Percentiles rank a stretch among this genome's conserved stretches.
These are phyloP conservation scores for Orbilia ellipsospora DNA, from an alignment of 2,329 filamentous ascomycete genomes.

Conservation along the genomic window DNA sequence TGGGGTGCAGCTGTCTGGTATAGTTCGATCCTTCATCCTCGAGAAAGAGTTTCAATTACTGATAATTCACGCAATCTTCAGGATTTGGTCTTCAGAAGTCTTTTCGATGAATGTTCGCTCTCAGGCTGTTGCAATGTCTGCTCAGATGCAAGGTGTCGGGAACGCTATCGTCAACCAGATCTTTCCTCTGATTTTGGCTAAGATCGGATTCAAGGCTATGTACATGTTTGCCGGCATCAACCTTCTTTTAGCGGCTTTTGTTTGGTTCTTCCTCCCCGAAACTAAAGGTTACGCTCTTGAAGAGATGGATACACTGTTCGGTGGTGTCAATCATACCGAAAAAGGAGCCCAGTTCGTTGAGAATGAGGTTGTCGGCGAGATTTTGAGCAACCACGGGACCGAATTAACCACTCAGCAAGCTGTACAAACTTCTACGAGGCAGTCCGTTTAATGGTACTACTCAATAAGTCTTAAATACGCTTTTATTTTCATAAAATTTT, in stretches of 20 bases:
- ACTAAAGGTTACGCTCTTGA: constrained; percentile 64
- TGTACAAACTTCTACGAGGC: constrained; percentile 6
- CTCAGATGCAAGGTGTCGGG: constrained; percentile 60
- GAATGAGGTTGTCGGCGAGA: not conserved
- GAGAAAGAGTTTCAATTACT: not conserved
- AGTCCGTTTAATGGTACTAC: constrained; percentile 9
- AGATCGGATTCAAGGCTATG: constrained; percentile 49
- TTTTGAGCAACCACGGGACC: constrained; percentile 4
- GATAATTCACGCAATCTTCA: not conserved
- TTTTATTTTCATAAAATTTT: too few relatives aligned
- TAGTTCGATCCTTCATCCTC: not conserved
- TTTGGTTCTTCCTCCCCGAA: constrained; percentile 50
- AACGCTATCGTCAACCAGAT: constrained; percentile 46
- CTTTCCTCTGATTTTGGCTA: constrained; percentile 35
- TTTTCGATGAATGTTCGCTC: constrained; percentile 79
- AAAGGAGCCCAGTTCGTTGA: constrained; percentile 67
- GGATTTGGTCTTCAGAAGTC: constrained; percentile 77
- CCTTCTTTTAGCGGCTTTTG: constrained; percentile 32
- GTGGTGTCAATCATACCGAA: constrained; percentile 69
- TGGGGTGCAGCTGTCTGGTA: constrained; percentile 50
- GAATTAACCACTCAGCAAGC: constrained; percentile 18
- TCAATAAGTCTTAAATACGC: too few relatives aligned
- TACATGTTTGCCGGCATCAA: constrained; percentile 53
- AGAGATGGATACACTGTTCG: constrained; percentile 70
- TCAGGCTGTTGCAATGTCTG: constrained; percentile 76